Percentiles rank a stretch among this genome's conserved stretches.
phyloP scores from a whole-genome alignment of 2,329 filamentous ascomycete genomes.

The Trichoderma lentiforme region DNA sequence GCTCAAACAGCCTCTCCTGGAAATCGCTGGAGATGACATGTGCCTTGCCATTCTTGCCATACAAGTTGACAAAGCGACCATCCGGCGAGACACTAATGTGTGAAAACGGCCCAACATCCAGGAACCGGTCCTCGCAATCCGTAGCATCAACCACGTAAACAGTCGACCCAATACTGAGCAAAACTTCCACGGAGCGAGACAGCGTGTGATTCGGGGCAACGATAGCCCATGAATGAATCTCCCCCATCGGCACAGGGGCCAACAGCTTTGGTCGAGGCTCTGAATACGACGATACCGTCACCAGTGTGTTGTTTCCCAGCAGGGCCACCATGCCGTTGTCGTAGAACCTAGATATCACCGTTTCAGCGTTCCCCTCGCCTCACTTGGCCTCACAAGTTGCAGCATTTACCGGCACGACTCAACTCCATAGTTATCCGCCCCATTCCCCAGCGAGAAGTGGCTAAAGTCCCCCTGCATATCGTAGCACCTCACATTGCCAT shows the following conservation, averaged over 20 bases:
- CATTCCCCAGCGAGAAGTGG: slow-evolving; percentile 87
- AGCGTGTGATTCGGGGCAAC: slow-evolving; percentile 85
- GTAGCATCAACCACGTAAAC: slow-evolving; percentile 83
- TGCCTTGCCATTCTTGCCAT: slow-evolving; percentile 77
- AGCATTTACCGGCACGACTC: slow-evolving; percentile 64
- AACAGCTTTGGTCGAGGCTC: slow-evolving; percentile 86
- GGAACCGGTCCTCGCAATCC: slow-evolving; percentile 84
- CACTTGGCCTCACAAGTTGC: background rate
- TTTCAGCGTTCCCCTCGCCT: background rate
- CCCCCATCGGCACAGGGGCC: slow-evolving; percentile 70
- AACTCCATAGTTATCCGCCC: slow-evolving; percentile 84
- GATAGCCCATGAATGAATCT: slow-evolving; percentile 83
- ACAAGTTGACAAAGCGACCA: slow-evolving; percentile 82
- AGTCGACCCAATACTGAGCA: slow-evolving; percentile 80
- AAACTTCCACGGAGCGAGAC: slow-evolving; percentile 87
- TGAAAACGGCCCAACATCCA: slow-evolving; percentile 88
- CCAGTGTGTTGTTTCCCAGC: slow-evolving; percentile 79
- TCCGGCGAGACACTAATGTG: slow-evolving; percentile 91
- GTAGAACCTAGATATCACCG: slow-evolving; percentile 61
- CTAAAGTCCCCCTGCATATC: slow-evolving; percentile 93
- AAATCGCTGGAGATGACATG: slow-evolving; percentile 97
- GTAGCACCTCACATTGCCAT: slow-evolving; percentile 88
- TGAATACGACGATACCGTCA: slow-evolving; percentile 83
- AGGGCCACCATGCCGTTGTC: slow-evolving; percentile 88
- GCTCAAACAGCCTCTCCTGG: slow-evolving; percentile 85